Conservation (phyloP, 441 rosid genomes). For the Pelargonium australe region DNA sequence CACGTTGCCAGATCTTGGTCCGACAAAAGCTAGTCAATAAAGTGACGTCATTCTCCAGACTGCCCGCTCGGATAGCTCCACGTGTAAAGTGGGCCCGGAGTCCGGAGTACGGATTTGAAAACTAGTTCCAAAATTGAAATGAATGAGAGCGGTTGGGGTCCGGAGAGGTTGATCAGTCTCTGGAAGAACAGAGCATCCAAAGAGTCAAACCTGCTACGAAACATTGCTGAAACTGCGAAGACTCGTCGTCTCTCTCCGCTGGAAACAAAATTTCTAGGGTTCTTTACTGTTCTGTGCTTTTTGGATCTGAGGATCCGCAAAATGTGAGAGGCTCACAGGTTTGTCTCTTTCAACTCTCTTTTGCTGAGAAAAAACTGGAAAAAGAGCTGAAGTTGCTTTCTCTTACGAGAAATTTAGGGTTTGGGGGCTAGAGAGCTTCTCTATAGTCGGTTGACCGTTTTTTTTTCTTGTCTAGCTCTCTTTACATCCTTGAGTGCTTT, state of each 20-base stretch:
- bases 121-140: constrained; percentile 37
- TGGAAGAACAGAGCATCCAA: constrained; percentile 9
- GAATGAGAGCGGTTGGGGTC: constrained; percentile 30
- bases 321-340: constrained; percentile 18
- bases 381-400: background rate
- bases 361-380: background rate
- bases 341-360: background rate
- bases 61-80: constrained; percentile 33
- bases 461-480: background rate
- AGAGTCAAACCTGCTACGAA: constrained; percentile 7
- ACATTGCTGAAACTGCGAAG: constrained; percentile 6
- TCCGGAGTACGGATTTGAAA: constrained; percentile 34
- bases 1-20: constrained; percentile 13
- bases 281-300: background rate
- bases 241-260: background rate
- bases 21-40: constrained; percentile 31
- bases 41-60: constrained; percentile 29
- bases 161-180: constrained; percentile 23
- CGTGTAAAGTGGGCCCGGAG: constrained; percentile 21
- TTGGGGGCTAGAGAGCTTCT: background rate
- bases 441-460: background rate
- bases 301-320: constrained; percentile 15
- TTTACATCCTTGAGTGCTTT: background rate
- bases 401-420: background rate
- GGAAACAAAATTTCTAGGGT: background rate